Evolutionary conservation across 345 rosid species (phyloP).

Genomic region (Euclidium syriacum): DNA sequence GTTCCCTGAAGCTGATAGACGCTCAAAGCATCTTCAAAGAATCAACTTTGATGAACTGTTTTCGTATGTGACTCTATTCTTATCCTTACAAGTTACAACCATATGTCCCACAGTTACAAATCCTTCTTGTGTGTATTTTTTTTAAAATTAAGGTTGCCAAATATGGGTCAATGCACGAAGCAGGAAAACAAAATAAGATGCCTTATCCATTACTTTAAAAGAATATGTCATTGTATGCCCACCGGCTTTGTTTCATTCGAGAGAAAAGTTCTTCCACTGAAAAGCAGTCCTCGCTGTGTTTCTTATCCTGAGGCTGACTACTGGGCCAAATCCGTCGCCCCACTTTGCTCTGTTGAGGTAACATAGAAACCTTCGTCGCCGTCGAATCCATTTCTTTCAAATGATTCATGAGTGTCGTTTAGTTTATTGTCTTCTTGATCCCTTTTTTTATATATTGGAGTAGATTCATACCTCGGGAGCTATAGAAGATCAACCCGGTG

Average conservation of each 20-base stretch:
- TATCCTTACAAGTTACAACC: conserved; percentile 1
- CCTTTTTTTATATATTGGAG: not conserved
- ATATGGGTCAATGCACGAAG: conserved; percentile 38
- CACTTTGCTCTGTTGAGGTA: conserved; percentile 78
- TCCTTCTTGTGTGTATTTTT: not conserved
- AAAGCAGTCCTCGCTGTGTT: conserved; percentile 21
- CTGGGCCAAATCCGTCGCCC: conserved; percentile 54
- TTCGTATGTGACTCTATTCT: conserved; percentile 46
- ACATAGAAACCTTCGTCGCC: not conserved
- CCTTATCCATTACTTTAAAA: conserved; percentile 58
- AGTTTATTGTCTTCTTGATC: not conserved
- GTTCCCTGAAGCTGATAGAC: conserved; percentile 56
- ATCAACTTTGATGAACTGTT: conserved; percentile 74
- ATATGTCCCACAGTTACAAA: not conserved
- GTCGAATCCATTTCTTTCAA: not conserved
- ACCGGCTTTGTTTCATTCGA: conserved; percentile 76
- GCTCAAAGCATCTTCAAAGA: conserved; percentile 47
- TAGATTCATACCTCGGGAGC: conserved; percentile 56
- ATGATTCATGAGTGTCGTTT: not conserved
- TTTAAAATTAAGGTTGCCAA: conserved; percentile 58
- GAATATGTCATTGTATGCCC: conserved; percentile 60
- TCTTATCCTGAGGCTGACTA: conserved; percentile 50
- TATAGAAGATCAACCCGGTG: conserved; percentile 65
- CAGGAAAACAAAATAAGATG: conserved; percentile 70
- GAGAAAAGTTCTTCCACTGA: conserved; percentile 58